phyloP scores from a whole-genome alignment of 345 rosid species.

The Eutrema heterophyllum region DNA sequence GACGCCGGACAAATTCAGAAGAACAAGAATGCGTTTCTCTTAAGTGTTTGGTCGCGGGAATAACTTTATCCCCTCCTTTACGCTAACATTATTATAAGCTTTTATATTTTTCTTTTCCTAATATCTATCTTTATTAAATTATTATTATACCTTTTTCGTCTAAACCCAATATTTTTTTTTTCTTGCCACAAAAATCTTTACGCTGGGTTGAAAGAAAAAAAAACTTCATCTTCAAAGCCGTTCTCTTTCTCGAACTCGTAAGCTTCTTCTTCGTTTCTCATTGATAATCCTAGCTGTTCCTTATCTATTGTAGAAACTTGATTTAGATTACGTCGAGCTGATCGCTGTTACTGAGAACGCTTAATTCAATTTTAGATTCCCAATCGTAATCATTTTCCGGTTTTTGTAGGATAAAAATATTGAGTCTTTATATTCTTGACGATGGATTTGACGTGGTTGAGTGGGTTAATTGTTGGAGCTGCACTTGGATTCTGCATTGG shows the following conservation, averaged over 20 bases:
- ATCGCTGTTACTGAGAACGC: not conserved
- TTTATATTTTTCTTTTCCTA: not conserved
- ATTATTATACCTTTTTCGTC: not conserved
- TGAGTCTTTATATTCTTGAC: not conserved
- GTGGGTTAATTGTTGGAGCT: slow-evolving; percentile 77
- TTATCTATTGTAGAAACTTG: not conserved
- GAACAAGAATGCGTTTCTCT: not conserved
- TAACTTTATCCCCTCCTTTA: slow-evolving; percentile 20
- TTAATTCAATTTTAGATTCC: not conserved
- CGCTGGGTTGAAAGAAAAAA: not conserved
- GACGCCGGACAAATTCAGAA: slow-evolving; percentile 12
- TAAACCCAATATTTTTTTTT: not conserved
- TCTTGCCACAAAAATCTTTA: not conserved
- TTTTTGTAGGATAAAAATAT: not conserved
- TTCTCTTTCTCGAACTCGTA: slow-evolving; percentile 10
- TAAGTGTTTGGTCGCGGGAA: slow-evolving; percentile 18
- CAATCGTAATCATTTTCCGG: not conserved
- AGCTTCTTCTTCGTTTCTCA: slow-evolving; percentile 13
- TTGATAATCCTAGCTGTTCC: not conserved
- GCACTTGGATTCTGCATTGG: slow-evolving; percentile 87
- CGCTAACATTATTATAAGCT: slow-evolving; percentile 3
- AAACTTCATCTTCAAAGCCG: slow-evolving; percentile 5
- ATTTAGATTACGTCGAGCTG: not conserved
- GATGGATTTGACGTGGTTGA: slow-evolving; percentile 80
- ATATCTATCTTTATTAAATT: not conserved